phyloP scores from a whole-genome alignment of 768 basidiomycete species.

The Kwoniella heveanensis region DNA sequence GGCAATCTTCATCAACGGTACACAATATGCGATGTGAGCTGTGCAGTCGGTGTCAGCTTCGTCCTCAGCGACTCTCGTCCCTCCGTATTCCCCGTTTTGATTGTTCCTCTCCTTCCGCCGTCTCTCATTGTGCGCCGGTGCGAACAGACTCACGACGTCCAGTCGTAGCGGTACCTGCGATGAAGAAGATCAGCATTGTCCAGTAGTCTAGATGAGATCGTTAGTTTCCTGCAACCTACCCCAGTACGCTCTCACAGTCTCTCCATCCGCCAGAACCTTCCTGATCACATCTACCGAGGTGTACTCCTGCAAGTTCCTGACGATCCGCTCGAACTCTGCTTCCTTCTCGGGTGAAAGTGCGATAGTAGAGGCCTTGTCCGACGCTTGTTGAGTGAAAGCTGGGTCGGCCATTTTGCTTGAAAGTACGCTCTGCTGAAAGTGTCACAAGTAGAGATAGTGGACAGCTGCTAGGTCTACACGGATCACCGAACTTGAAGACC shows the following conservation, averaged over 20 bases:
- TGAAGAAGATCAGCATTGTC: not conserved
- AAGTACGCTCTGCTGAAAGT: not conserved
- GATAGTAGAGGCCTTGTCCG: constrained; percentile 29
- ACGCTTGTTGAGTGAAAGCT: constrained; percentile 23
- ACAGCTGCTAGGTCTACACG: too few relatives aligned
- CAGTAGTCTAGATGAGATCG: not conserved
- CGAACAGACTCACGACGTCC: constrained; percentile 73
- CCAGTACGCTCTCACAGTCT: constrained; percentile 85
- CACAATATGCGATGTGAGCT: constrained; percentile 99
- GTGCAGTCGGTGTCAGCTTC: constrained; percentile 6
- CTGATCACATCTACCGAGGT: constrained; percentile 84
- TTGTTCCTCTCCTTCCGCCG: too few relatives aligned
- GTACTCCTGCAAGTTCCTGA: constrained; percentile 79
- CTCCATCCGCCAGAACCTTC: constrained; percentile 73
- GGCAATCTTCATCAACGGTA: constrained; percentile 89
- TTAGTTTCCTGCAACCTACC: constrained; percentile 61
- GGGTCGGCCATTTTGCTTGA: constrained; percentile 29
- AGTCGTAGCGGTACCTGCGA: constrained; percentile 82
- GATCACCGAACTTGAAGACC: too few relatives aligned
- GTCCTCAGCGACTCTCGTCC: too few relatives aligned
- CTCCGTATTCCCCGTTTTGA: too few relatives aligned
- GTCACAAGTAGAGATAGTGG: not conserved
- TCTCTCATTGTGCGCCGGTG: not conserved
- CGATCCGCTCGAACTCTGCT: constrained; percentile 73
- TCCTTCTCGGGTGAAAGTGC: constrained; percentile 44